These are phyloP conservation scores for Eucalyptus marginata DNA, from an alignment of 345 rosid species.

Conservation along the genomic window DNA sequence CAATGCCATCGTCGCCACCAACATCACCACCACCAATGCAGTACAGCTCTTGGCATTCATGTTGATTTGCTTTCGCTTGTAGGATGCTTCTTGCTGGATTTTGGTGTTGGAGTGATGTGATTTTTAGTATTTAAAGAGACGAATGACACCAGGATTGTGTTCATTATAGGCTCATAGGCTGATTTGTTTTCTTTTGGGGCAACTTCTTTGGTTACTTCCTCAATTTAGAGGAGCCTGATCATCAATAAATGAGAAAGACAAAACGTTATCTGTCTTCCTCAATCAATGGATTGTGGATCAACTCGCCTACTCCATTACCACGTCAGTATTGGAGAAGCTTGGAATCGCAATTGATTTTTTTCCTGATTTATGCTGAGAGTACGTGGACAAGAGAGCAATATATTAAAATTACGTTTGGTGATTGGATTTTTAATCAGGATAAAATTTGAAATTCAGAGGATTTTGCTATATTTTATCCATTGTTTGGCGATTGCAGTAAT, in stretches of 20 bases:
- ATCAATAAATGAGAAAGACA: not conserved
- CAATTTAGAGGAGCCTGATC: not conserved
- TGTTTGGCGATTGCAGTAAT: no score
- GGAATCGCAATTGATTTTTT: not conserved
- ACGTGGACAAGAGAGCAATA: not conserved
- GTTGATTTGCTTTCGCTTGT: not conserved
- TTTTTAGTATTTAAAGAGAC: not conserved
- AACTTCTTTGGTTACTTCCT: not conserved
- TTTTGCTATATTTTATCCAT: no score
- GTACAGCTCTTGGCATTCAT: not conserved
- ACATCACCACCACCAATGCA: not conserved
- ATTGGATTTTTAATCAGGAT: accelerated
- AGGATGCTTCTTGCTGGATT: not conserved
- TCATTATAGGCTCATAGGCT: not conserved
- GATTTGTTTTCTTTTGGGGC: not conserved
- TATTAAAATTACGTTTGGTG: accelerated
- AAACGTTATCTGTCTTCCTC: not conserved
- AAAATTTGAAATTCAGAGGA: no score
- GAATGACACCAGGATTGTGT: not conserved
- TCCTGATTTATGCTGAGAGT: not conserved
- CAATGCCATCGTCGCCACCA: not conserved
- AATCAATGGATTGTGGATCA: not conserved
- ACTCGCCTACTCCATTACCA: not conserved
- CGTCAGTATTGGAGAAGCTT: not conserved
- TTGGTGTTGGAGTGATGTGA: not conserved